These are phyloP conservation scores for Mallotus nudiflorus DNA, from an alignment of 345 rosid genomes.

Conservation along the genomic window DNA sequence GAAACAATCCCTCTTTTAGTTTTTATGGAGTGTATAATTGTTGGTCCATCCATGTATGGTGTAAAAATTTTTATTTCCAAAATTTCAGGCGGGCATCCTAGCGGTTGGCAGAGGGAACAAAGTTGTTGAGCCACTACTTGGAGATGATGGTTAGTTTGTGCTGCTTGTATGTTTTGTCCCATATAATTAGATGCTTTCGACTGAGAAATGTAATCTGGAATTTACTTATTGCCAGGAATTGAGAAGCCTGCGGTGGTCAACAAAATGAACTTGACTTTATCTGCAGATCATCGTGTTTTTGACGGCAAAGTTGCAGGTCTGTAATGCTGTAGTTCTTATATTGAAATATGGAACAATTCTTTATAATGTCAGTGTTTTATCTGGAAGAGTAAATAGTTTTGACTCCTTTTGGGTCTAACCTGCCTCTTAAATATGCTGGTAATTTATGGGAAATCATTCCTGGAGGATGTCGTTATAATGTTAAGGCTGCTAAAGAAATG, in stretches of 20 bases:
- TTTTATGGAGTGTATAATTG: not conserved
- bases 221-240: conserved; percentile 48
- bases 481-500: not conserved
- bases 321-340: conserved; percentile 4
- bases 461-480: not conserved
- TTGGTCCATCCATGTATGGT: not conserved
- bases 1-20: not conserved
- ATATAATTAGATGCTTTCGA: not conserved
- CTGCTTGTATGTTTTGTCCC: not conserved
- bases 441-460: not conserved
- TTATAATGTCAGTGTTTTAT: not conserved
- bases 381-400: not conserved
- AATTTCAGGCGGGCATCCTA: conserved; percentile 86
- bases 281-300: conserved; percentile 94
- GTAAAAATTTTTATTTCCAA: not conserved
- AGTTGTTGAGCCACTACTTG: conserved; percentile 70
- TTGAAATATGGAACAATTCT: not conserved
- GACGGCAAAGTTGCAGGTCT: conserved; percentile 93
- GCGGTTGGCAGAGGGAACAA: conserved; percentile 93
- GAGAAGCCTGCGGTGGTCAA: conserved; percentile 70
- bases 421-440: not conserved
- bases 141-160: conserved; percentile 63
- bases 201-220: conserved; percentile 3
- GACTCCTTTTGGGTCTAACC: not conserved
- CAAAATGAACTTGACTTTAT: conserved; percentile 81